Conservation (phyloP, 2,329 filamentous ascomycete species). For the Emmonsiellopsis sp. region DNA sequence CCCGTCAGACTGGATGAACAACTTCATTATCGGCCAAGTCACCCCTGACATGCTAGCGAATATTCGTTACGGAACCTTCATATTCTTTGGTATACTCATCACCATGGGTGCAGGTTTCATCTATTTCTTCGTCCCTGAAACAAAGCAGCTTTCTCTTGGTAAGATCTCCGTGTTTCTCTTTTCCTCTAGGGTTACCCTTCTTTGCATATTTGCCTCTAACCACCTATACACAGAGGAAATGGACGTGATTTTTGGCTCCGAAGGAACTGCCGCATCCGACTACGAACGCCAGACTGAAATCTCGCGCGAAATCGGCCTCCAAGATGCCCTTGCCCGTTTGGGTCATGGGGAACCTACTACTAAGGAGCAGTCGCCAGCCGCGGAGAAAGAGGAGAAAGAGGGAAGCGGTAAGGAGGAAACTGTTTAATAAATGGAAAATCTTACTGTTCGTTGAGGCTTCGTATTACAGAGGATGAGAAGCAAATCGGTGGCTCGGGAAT, state of each 20-base stretch:
- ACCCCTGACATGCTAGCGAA: slow-evolving; percentile 57
- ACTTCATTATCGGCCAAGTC: slow-evolving; percentile 57
- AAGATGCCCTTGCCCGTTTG: slow-evolving; percentile 12
- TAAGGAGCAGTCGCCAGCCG: no score
- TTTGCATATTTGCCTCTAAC: neutral
- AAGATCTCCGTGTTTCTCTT: neutral
- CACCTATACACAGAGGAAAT: slow-evolving; percentile 36
- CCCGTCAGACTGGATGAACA: slow-evolving; percentile 42
- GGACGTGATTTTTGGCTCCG: slow-evolving; percentile 59
- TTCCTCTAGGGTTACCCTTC: neutral
- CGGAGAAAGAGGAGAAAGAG: no score
- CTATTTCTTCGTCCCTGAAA: slow-evolving; percentile 44
- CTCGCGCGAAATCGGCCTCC: slow-evolving; percentile 58
- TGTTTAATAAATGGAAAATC: no score
- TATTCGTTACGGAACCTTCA: slow-evolving; percentile 63
- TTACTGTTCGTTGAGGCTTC: no score
- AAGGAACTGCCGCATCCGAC: slow-evolving; percentile 58
- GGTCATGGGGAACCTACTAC: neutral
- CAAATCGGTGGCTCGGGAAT: no score
- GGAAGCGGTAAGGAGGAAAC: no score
- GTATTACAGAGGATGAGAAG: no score
- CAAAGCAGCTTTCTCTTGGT: slow-evolving; percentile 38
- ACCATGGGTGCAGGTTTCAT: slow-evolving; percentile 51
- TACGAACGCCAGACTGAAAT: slow-evolving; percentile 62
- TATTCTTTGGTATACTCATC: slow-evolving; percentile 60